Evolutionary conservation across 192 early-diverging fungal genomes (phyloP), one percentile per base, ranked within the genome.

Genomic region (Mortierella hygrophila): DNA sequence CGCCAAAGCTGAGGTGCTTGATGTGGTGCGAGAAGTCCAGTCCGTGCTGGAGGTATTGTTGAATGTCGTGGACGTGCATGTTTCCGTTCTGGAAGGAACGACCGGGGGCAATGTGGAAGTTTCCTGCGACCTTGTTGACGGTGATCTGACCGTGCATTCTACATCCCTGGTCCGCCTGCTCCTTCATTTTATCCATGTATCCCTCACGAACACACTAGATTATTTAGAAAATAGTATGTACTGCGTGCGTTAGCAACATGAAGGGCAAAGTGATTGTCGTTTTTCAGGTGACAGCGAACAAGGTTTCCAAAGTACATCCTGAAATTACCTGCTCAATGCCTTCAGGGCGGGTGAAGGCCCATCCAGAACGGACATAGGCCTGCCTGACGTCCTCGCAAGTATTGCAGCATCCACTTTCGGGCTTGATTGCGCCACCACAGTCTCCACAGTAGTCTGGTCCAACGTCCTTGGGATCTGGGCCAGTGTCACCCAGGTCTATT

Each of bases 71-170:
- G 13, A 96, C 90, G 79, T 97, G 96, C 91, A 95, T 91, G 32
- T 89, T 87, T 46, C 86, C 85, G n/a, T 91, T 90, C 75, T 94
- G 89, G 85, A 96, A 96, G 4, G 92, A 93, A 68, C 94, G 93
- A 65, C 98, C 97, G 18, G 97, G 97, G 13, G 97, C 95, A 86
- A 98, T 93, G 88, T 98, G 98, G 81, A 98, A 94, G 79, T 97
- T 98, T 54, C 98, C 98, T 29, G 95, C 90, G 15, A 98, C 96
- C 90, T 97, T 97, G 89, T 97, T 98, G 49, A 99, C 96, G 47
- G 91, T 84, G 32, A 98, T 82, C 68, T 89, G 88, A 6, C 98
- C 98, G 35, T 91, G 90, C 52, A 99, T 88, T 77, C 95, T 93
- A 84, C 98, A 99, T 29, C 97, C 98, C 89, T 99, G 97, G 79